Evolutionary conservation across 495 filamentous ascomycete genomes (phyloP).

Genomic region (Aspergillus panamensis): DNA sequence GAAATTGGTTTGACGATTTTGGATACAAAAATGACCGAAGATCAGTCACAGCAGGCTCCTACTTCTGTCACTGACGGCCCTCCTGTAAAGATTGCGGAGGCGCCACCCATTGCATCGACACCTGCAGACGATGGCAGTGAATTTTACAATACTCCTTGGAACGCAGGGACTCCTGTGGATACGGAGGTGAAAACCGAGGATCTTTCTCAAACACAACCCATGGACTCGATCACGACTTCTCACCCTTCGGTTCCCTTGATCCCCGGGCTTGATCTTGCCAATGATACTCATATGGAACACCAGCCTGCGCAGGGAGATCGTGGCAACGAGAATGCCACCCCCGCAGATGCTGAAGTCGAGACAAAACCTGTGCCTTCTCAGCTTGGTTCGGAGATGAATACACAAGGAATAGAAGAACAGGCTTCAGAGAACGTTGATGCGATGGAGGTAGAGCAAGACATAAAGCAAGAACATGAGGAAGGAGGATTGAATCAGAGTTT

Average conservation of each 20-base stretch:
- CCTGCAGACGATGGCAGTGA: slow-evolving; percentile 39
- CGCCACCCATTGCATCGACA: slow-evolving; percentile 35
- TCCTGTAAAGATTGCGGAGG: slow-evolving; percentile 29
- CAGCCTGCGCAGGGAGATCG: slow-evolving; percentile 21
- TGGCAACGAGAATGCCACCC: slow-evolving; percentile 1
- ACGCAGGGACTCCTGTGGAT: slow-evolving; percentile 26
- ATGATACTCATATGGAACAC: slow-evolving; percentile 21
- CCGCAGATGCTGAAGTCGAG: neutral
- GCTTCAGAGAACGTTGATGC: slow-evolving; percentile 17
- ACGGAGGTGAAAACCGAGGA: slow-evolving; percentile 5
- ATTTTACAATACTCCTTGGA: slow-evolving; percentile 42
- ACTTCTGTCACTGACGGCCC: slow-evolving; percentile 21
- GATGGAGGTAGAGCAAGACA: slow-evolving; percentile 36
- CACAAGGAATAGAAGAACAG: slow-evolving; percentile 11
- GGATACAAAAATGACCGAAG: slow-evolving; percentile 41
- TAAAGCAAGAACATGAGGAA: slow-evolving; percentile 11
- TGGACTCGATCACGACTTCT: slow-evolving; percentile 11
- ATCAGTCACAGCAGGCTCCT: slow-evolving; percentile 23
- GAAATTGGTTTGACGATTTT: neutral
- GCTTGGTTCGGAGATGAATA: neutral
- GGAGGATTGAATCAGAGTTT: slow-evolving; percentile 9
- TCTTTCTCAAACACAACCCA: neutral
- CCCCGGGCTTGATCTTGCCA: slow-evolving; percentile 41
- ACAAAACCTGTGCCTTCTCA: slow-evolving; percentile 5
- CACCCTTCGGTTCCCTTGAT: slow-evolving; percentile 28